These are phyloP conservation scores for Symbiodinium natans DNA, from an alignment of 73 alveolate genomes.

Conservation along the genomic window DNA sequence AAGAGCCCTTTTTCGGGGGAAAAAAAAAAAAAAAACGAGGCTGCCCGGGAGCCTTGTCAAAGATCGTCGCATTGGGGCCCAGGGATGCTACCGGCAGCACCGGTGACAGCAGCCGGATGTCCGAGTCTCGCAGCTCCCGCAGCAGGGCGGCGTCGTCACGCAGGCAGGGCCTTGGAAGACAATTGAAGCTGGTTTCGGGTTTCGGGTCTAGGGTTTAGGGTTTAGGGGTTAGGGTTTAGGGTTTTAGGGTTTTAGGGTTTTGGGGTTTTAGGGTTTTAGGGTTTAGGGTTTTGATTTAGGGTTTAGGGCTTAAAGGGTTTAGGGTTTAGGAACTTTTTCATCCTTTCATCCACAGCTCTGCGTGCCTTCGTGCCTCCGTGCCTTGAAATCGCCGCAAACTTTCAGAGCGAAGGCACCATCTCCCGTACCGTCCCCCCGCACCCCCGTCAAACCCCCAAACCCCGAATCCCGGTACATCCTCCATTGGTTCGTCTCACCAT, in stretches of 20 bases:
- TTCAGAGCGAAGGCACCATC: too few relatives aligned
- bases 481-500: too few relatives aligned
- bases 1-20: too few relatives aligned
- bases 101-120: conserved; percentile 13
- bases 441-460: too few relatives aligned
- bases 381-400: too few relatives aligned
- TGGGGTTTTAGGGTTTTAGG: neutral
- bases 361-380: too few relatives aligned
- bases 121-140: neutral
- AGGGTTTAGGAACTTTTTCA: too few relatives aligned
- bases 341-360: too few relatives aligned
- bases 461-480: too few relatives aligned
- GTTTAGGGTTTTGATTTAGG: neutral
- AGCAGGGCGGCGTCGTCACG: neutral
- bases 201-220: neutral
- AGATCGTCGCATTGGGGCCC: conserved; percentile 6
- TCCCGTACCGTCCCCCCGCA: too few relatives aligned
- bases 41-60: conserved; percentile 27
- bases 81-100: neutral
- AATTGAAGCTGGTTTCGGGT: neutral
- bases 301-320: too few relatives aligned
- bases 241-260: neutral
- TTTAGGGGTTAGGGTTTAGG: neutral
- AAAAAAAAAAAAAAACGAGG: too few relatives aligned
- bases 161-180: neutral